Base-by-base conservation (phyloP, 176 grass and related monocot genomes). In the Oryza meyeriana region DNA sequence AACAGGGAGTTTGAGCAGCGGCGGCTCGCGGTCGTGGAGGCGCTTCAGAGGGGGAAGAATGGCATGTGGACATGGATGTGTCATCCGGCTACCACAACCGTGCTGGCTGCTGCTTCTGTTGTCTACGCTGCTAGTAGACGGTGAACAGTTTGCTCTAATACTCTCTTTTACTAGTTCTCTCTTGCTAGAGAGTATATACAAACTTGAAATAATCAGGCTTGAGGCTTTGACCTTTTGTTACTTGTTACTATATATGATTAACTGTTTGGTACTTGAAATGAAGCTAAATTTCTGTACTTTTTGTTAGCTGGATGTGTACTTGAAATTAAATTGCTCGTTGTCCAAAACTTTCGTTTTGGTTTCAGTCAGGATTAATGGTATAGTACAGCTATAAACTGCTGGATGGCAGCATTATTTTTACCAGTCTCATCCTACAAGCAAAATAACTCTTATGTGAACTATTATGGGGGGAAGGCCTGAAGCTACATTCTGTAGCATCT, bases 401-500 rank as follows among this genome's bases (percentile, higher is more conserved):
- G 4, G 45, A 48, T 18, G 44, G 12, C 4, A 48, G 10, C 2
- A 38, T 66, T 38, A 1, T 16, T 22, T 79, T 74, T 0, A 2
- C 78, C 77, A 16, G 89, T 90, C 92, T 95, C 90, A 85, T 95
- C n/a, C n/a, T n/a, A n/a, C n/a, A n/a, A n/a, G n/a, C n/a, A n/a
- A n/a, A n/a, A n/a, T n/a, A n/a, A n/a, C n/a, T n/a, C n/a, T n/a
- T n/a, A n/a, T n/a, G n/a, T n/a, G n/a, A n/a, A n/a, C 83, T 47
- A 95, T 84, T n/a, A n/a, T n/a, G n/a, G 6, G 89, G 93, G 29
- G 90, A 61, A 33, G 91, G 9, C 90, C 91, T 45, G 88, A 69
- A 65, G 91, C 88, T 25, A 95, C 93, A 41, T 98, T 91, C 83
- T 95, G 86, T n/a, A 93, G 81, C 77, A 85, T 92, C 79, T 98